Percentiles rank a stretch among this genome's conserved stretches.
Evolutionary conservation across 371 early-diverging fungal genomes (phyloP).

Genomic region (Mortierella sp.): DNA sequence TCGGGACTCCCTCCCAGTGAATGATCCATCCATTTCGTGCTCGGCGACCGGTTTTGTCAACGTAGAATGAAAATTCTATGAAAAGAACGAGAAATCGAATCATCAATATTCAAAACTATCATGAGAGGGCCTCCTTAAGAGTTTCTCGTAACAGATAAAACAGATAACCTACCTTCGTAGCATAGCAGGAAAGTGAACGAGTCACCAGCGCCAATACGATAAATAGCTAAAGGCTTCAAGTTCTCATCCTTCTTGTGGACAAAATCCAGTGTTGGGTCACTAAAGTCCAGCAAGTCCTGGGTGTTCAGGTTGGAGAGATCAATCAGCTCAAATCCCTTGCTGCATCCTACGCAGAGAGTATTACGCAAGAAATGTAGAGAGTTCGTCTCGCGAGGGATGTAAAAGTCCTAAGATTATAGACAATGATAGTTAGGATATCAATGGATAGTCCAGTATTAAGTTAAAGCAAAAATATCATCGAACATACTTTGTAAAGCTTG

Average conservation of each 20-base stretch:
- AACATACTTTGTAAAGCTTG: slow-evolving; percentile 71
- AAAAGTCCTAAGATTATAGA: slow-evolving; percentile 76
- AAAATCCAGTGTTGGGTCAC: slow-evolving; percentile 85
- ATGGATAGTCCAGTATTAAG: neutral
- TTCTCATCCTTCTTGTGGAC: slow-evolving; percentile 80
- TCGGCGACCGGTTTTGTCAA: slow-evolving; percentile 87
- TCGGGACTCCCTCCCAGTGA: slow-evolving; percentile 81
- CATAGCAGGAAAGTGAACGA: slow-evolving; percentile 80
- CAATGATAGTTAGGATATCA: neutral
- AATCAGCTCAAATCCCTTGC: slow-evolving; percentile 93
- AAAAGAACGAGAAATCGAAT: neutral
- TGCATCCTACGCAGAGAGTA: slow-evolving; percentile 88
- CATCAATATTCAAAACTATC: neutral
- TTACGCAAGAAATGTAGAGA: slow-evolving; percentile 86
- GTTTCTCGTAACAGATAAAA: neutral
- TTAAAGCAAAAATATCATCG: neutral
- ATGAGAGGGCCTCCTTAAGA: neutral
- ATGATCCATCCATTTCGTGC: slow-evolving; percentile 81
- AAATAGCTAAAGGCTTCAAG: slow-evolving; percentile 86
- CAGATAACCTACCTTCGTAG: slow-evolving; percentile 76
- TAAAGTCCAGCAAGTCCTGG: slow-evolving; percentile 82
- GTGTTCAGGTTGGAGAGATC: slow-evolving; percentile 87
- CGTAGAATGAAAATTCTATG: slow-evolving; percentile 89
- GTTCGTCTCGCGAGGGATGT: slow-evolving; percentile 87
- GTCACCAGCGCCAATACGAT: slow-evolving; percentile 78